Percentiles rank a stretch among this genome's conserved stretches.
Conservation (phyloP, 2,329 filamentous ascomycete species). For the Seiridium unicorne region DNA sequence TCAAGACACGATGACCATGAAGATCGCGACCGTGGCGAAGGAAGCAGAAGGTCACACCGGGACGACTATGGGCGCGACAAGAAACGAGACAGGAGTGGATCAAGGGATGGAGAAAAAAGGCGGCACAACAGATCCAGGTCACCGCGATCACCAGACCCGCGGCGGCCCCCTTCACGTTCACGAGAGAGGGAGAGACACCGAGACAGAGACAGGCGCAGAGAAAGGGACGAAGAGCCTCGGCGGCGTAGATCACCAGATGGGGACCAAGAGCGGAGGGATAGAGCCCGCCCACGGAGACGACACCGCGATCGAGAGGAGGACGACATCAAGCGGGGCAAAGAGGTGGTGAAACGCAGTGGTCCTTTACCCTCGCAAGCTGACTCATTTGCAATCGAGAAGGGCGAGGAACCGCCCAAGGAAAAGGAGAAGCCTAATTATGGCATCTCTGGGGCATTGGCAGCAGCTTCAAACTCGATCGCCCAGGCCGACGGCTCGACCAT, state of each 20-base stretch:
- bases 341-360: constrained; percentile 36
- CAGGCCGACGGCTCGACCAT: constrained; percentile 73
- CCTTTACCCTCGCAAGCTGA: constrained; percentile 60
- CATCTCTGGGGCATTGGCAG: constrained; percentile 77
- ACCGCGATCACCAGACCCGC: constrained; percentile 17
- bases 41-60: neutral
- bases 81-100: constrained; percentile 2
- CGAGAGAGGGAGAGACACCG: constrained; percentile 24
- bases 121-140: constrained; percentile 24
- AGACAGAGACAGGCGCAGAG: constrained; percentile 24
- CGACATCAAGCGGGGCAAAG: constrained; percentile 20
- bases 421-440: constrained; percentile 89
- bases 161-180: constrained; percentile 16
- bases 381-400: constrained; percentile 56
- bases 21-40: neutral
- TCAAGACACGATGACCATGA: constrained; percentile 1
- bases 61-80: neutral
- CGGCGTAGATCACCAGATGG: constrained; percentile 17
- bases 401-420: constrained; percentile 51
- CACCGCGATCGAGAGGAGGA: constrained; percentile 20
- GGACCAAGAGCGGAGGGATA: constrained; percentile 10
- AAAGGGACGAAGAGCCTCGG: constrained; percentile 23
- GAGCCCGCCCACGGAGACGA: constrained; percentile 16
- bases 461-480: constrained; percentile 76
- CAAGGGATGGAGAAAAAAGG: constrained; percentile 15